Conservation (phyloP, 1,139 yeast species). For the Citeromyces hawaiiensis region DNA sequence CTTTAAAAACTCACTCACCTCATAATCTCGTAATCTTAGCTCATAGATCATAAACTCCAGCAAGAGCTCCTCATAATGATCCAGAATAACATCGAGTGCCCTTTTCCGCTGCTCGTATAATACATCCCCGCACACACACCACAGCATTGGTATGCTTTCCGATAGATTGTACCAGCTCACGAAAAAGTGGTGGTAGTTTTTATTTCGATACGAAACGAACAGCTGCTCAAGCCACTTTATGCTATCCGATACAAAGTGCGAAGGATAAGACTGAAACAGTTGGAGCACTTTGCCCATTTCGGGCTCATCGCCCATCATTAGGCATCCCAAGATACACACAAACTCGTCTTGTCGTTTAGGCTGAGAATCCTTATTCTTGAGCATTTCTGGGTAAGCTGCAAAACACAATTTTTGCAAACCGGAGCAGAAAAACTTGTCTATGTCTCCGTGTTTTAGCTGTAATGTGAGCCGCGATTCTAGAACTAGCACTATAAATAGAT, state of each 20-base stretch:
- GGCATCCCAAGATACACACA: background rate
- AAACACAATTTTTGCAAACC: background rate
- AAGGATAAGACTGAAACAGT: no score
- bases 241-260: no score
- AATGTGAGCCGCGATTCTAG: background rate
- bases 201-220: conserved; percentile 3
- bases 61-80: background rate
- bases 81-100: conserved; percentile 1
- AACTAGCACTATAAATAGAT: background rate
- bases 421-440: background rate
- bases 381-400: background rate
- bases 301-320: background rate
- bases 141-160: background rate
- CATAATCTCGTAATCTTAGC: background rate
- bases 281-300: background rate
- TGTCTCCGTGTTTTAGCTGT: background rate
- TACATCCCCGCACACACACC: background rate
- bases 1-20: background rate
- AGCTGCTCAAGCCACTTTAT: background rate
- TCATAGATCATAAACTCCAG: background rate
- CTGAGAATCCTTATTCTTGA: background rate
- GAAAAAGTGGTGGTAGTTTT: conserved; percentile 1
- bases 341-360: background rate
- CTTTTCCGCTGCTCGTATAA: background rate
- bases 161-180: background rate